A percentile compares a stretch with the other conserved stretches of the same genome.
phyloP scores from a whole-genome alignment of 2,329 filamentous ascomycete genomes.

The Pseudodiploospora longispora region DNA sequence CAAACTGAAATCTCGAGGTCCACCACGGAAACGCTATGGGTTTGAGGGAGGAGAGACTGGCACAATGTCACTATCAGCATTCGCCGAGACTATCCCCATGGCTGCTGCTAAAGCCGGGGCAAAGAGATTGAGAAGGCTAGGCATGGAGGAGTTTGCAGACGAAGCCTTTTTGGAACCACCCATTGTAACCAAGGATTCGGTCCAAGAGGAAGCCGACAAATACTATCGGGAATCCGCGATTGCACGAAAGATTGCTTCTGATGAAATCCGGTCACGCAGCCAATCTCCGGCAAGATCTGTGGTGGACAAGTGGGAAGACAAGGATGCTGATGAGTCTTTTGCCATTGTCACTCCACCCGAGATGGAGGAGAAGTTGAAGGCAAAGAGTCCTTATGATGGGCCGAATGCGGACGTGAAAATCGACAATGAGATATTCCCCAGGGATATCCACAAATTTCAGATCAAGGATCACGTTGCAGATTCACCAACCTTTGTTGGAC shows the following conservation, averaged over 20 bases:
- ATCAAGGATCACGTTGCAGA: constrained; percentile 17
- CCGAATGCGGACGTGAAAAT: constrained; percentile 58
- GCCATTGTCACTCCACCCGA: constrained; percentile 49
- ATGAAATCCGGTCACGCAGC: constrained; percentile 46
- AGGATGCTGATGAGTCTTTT: constrained; percentile 26
- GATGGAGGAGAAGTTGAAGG: constrained; percentile 30
- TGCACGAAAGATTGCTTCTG: constrained; percentile 44
- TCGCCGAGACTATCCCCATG: constrained; percentile 33
- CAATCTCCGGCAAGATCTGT: constrained; percentile 45
- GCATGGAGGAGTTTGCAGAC: constrained; percentile 11
- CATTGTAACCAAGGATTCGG: constrained; percentile 29
- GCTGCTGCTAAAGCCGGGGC: constrained; percentile 23
- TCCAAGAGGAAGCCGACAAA: constrained; percentile 50
- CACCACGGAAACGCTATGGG: constrained; percentile 13
- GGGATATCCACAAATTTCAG: constrained; percentile 35
- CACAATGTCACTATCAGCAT: constrained; percentile 34
- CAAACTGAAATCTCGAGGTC: too few relatives aligned
- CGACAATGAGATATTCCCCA: constrained; percentile 50
- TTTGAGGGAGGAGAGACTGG: constrained; percentile 34
- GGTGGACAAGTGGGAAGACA: constrained; percentile 43
- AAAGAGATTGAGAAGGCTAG: too few relatives aligned
- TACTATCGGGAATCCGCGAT: constrained; percentile 48
- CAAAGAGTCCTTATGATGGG: constrained; percentile 44
- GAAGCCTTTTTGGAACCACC: constrained; percentile 25
- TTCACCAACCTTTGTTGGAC: constrained; percentile 31